Percentiles rank a stretch among this genome's conserved stretches.
These are phyloP conservation scores for Phialophora verrucosa DNA, from an alignment of 2,329 filamentous ascomycete genomes.

Conservation along the genomic window DNA sequence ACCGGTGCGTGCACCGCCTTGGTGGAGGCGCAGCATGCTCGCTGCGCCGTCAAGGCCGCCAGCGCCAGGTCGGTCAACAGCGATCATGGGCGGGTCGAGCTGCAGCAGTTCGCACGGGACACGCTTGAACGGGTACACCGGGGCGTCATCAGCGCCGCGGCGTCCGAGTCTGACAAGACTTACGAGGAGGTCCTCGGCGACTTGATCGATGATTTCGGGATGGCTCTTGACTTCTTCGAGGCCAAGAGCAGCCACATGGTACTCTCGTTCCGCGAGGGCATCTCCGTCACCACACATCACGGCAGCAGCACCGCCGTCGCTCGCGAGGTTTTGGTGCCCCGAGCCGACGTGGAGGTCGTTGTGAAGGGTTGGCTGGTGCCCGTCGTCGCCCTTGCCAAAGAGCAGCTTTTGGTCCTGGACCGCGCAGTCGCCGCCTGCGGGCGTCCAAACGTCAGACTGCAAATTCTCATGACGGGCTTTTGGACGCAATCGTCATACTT, in stretches of 20 bases:
- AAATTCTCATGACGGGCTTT: conserved; percentile 1
- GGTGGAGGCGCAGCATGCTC: neutral
- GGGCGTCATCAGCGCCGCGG: neutral
- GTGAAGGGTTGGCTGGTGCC: neutral
- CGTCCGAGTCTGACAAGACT: neutral
- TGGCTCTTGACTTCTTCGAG: neutral
- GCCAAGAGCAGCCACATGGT: neutral
- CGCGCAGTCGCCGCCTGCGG: neutral
- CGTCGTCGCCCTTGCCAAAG: neutral
- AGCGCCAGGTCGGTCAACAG: neutral
- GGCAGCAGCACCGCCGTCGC: too few species aligned
- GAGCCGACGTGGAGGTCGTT: neutral
- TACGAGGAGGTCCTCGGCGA: neutral
- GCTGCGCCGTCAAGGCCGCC: neutral
- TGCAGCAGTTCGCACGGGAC: neutral
- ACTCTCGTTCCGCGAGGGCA: conserved; percentile 1
- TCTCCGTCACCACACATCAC: neutral
- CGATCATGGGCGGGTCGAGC: neutral
- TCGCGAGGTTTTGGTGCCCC: neutral
- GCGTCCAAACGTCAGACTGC: neutral
- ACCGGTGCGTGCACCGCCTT: neutral
- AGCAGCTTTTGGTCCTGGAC: neutral
- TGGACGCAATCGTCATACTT: neutral
- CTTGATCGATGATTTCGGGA: neutral
- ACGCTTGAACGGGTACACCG: neutral